Percentiles rank a stretch among this genome's conserved stretches.
phyloP scores from a whole-genome alignment of 139 green algal species.

The Monoraphidium neglectum region DNA sequence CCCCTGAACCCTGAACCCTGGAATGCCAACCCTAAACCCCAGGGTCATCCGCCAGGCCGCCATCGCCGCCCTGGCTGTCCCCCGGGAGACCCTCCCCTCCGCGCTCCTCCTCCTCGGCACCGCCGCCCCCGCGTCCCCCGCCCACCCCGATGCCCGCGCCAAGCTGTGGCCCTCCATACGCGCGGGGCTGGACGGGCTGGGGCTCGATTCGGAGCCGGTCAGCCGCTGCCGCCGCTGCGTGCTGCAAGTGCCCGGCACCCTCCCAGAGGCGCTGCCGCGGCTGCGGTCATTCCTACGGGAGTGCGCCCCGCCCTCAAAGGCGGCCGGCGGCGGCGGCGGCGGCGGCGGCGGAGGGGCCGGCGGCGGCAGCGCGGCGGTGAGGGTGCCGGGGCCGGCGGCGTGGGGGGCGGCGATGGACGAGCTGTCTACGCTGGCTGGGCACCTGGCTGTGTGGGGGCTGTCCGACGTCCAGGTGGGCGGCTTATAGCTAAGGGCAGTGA shows the following conservation, averaged over 20 bases:
- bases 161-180: slow-evolving; percentile 62
- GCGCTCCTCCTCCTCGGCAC: background rate
- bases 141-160: slow-evolving; percentile 12
- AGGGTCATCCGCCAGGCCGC: too few species aligned
- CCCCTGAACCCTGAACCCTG: too few species aligned
- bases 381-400: background rate
- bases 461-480: background rate
- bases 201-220: slow-evolving; percentile 49
- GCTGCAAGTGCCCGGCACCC: slow-evolving; percentile 32
- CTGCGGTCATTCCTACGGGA: slow-evolving; percentile 15
- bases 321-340: slow-evolving; percentile 11
- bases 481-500: too few species aligned
- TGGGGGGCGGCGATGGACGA: slow-evolving; percentile 30
- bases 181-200: slow-evolving; percentile 65
- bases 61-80: too few species aligned
- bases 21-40: background rate
- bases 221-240: slow-evolving; percentile 56
- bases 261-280: slow-evolving; percentile 17
- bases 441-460: slow-evolving; percentile 63
- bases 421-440: slow-evolving; percentile 34
- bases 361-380: background rate
- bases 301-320: too few species aligned
- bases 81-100: too few species aligned
- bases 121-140: background rate
- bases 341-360: background rate